These are phyloP conservation scores for Eucalyptus sideroxylon DNA, from an alignment of 345 rosid species.

Conservation along the genomic window DNA sequence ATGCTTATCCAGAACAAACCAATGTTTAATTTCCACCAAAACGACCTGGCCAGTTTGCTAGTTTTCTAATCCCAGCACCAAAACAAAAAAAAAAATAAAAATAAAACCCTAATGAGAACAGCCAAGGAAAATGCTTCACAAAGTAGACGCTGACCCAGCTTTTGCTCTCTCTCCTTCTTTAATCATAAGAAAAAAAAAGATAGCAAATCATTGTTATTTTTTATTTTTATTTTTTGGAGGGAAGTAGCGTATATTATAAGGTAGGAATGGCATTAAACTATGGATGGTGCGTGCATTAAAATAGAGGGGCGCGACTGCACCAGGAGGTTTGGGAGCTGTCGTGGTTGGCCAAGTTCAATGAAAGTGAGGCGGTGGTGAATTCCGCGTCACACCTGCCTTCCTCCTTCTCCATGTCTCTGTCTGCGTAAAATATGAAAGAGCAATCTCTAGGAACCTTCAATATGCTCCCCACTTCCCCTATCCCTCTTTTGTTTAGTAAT, in stretches of 20 bases:
- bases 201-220: not conserved
- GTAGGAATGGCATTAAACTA: not conserved
- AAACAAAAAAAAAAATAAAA: not conserved
- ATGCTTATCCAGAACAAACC: not conserved
- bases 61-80: not conserved
- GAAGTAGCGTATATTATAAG: not conserved
- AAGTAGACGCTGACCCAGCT: not conserved
- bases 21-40: not conserved
- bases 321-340: not conserved
- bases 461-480: not conserved
- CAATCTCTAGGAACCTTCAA: not conserved
- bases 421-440: not conserved
- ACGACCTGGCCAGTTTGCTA: not conserved
- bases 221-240: not conserved
- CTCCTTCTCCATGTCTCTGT: not conserved
- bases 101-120: not conserved
- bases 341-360: not conserved
- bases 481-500: not conserved
- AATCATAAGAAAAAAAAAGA: not conserved
- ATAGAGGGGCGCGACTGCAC: not conserved
- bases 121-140: not conserved
- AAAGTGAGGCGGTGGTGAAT: not conserved
- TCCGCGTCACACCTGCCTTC: not conserved
- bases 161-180: not conserved
- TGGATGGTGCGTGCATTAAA: not conserved